A percentile compares a stretch with the other conserved stretches of the same genome.
phyloP scores from a whole-genome alignment of 2,329 filamentous ascomycete genomes.

The Tolypocladium tundrense region DNA sequence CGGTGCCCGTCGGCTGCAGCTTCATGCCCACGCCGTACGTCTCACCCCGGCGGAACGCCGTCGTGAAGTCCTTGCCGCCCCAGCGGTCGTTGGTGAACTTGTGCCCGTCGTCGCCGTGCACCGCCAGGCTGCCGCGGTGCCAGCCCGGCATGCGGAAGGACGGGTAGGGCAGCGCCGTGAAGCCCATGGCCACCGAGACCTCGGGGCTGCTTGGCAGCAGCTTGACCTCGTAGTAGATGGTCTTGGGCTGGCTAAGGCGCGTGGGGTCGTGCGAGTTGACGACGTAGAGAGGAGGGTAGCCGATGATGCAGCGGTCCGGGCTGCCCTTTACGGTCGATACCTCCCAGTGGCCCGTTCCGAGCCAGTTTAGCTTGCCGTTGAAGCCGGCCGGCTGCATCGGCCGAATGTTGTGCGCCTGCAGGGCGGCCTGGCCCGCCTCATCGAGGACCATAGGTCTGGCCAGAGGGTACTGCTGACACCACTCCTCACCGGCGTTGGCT shows the following conservation, averaged over 20 bases:
- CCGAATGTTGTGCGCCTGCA: conserved; percentile 41
- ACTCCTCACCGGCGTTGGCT: conserved; percentile 53
- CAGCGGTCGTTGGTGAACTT: conserved; percentile 65
- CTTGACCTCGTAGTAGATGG: conserved; percentile 64
- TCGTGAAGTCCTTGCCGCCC: conserved; percentile 61
- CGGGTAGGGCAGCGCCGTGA: conserved; percentile 64
- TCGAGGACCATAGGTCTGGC: conserved; percentile 40
- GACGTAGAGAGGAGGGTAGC: conserved; percentile 59
- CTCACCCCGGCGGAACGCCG: conserved; percentile 52
- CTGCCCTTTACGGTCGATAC: conserved; percentile 30
- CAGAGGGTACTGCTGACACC: conserved; percentile 54
- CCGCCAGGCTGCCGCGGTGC: conserved; percentile 63
- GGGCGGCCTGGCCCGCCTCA: conserved; percentile 32
- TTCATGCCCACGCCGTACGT: conserved; percentile 64
- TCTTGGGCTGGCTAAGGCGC: conserved; percentile 28
- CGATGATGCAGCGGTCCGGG: conserved; percentile 54
- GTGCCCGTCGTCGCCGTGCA: conserved; percentile 74
- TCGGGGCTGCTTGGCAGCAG: conserved; percentile 37
- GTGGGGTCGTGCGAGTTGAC: conserved; percentile 48
- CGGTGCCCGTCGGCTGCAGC: conserved; percentile 29
- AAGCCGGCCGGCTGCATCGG: conserved; percentile 41
- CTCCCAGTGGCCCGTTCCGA: conserved; percentile 42
- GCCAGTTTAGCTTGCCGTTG: conserved; percentile 33
- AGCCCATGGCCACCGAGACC: conserved; percentile 55
- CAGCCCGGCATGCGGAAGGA: conserved; percentile 70